phyloP scores from a whole-genome alignment of 2,329 filamentous ascomycete species.

The Exophiala alcalophila region DNA sequence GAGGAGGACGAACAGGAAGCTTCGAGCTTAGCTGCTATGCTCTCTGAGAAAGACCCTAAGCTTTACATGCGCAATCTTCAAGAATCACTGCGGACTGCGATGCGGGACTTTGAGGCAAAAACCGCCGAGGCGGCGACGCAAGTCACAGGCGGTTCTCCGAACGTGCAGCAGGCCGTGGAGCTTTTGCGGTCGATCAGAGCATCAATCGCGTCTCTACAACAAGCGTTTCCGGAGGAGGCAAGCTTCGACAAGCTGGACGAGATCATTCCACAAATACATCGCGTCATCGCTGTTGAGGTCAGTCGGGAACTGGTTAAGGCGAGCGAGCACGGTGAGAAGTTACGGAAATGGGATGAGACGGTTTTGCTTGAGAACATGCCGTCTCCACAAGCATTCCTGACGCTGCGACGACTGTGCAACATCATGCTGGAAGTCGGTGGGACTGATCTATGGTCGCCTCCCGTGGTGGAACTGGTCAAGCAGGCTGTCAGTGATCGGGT shows the following conservation, averaged over 20 bases:
- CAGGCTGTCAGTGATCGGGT: conserved; percentile 11
- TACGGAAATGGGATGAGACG: background rate
- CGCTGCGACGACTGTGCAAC: conserved; percentile 22
- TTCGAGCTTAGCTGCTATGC: conserved; percentile 11
- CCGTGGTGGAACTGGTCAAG: conserved; percentile 20
- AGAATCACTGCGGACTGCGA: conserved; percentile 8
- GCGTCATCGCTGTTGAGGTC: conserved; percentile 21
- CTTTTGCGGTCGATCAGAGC: conserved; percentile 24
- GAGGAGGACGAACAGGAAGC: conserved; percentile 30
- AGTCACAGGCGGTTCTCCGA: background rate
- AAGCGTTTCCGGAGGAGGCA: conserved; percentile 13
- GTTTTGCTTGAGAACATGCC: conserved; percentile 26
- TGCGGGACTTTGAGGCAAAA: conserved; percentile 10
- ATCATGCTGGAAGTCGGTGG: conserved; percentile 29
- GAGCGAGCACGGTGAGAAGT: conserved; percentile 2
- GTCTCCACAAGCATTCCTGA: conserved; percentile 24
- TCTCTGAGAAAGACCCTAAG: conserved; percentile 22
- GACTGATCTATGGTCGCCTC: conserved; percentile 27
- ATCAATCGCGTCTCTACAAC: conserved; percentile 14
- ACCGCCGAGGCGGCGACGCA: conserved; percentile 11
- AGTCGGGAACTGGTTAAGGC: conserved; percentile 7
- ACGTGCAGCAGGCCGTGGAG: conserved; percentile 3
- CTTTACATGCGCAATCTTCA: conserved; percentile 11
- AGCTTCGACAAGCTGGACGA: conserved; percentile 10
- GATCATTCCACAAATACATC: conserved; percentile 14